Evolutionary conservation across 192 early-diverging fungal genomes (phyloP).

Genomic region (Powellomyces hirtus): DNA sequence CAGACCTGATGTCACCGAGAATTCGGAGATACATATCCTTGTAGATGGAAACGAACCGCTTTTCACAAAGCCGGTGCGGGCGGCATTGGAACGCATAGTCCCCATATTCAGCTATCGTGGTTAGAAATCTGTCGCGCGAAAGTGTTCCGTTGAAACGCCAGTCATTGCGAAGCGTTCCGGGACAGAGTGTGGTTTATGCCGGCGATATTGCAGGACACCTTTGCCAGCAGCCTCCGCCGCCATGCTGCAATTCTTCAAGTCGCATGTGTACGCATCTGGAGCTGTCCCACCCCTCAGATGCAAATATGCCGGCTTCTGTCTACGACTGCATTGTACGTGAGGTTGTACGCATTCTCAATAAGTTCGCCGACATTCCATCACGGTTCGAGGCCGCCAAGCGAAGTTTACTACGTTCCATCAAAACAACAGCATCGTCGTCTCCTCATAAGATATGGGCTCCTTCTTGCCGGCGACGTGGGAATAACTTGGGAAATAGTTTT

Average conservation of each 20-base stretch:
- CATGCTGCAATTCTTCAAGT: neutral
- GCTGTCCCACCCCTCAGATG: neutral
- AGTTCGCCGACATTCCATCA: neutral
- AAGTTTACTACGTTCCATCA: neutral
- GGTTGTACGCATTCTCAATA: neutral
- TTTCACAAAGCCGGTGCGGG: neutral
- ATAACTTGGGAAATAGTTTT: neutral
- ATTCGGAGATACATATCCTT: neutral
- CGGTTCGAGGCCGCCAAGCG: neutral
- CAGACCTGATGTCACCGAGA: slow-evolving; percentile 1
- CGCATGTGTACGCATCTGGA: neutral
- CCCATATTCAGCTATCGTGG: neutral
- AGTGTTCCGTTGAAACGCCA: neutral
- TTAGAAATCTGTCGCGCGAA: neutral
- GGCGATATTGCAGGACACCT: slow-evolving; percentile 6
- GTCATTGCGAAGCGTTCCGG: neutral
- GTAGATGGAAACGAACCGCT: neutral
- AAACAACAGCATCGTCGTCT: neutral
- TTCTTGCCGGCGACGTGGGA: neutral
- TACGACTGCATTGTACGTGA: neutral
- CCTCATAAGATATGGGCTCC: neutral
- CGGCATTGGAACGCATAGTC: neutral
- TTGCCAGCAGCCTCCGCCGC: neutral
- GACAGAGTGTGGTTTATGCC: neutral
- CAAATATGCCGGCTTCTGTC: neutral